Base-by-base conservation (phyloP, 2,329 filamentous ascomycete genomes). In the Phaeomoniella chlamydospora region DNA sequence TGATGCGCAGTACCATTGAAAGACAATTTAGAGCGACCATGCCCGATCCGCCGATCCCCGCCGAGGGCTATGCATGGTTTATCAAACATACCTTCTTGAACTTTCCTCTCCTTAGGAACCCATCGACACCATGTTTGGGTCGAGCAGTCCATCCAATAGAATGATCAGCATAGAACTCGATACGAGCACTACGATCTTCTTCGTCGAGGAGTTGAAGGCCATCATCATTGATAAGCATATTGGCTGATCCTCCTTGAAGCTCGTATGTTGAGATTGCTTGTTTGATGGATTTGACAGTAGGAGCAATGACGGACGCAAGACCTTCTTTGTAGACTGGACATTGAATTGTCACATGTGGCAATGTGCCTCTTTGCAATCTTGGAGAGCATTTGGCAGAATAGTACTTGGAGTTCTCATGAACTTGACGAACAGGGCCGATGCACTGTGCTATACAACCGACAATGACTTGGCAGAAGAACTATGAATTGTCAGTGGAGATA, bases 321-420 rank as follows among this genome's bases (percentile, higher is more conserved):
- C 82, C 82, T 55, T 92, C 85, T 56, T 88, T 90, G 64, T 90
- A 92, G 0, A 92, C 81, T 3, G 85, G 84, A 53, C 82, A 87
- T 51, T 93, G 84, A 29, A 93, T 80, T 2, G 82, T 88, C 37
- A 71, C 16, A 64, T 59, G 49, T 61, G 68, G 36, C 57, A 51
- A 4, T 9, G 32, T 34, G 3, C 59, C 49, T 1, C 57, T 61
- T 38, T 70, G 69, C 17, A 86, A 56, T 33, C 80, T 65, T 14
- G 70, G 69, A 2, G 78, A 75, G 5, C 77, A 68, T n/a, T 68
- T 64, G 1, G 80, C 83, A 0, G 83, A 88, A 59, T 80, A 90
- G 62, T 78, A 88, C 54, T 80, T 82, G 49, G 80, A 85, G 66
- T 90, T 90, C 48, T 69, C 61, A 18, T 67, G 72, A 54, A 88